A percentile compares a stretch with the other conserved stretches of the same genome.
phyloP scores from a whole-genome alignment of 352 stramenopile species.

The Globisporangium recalcitrans region DNA sequence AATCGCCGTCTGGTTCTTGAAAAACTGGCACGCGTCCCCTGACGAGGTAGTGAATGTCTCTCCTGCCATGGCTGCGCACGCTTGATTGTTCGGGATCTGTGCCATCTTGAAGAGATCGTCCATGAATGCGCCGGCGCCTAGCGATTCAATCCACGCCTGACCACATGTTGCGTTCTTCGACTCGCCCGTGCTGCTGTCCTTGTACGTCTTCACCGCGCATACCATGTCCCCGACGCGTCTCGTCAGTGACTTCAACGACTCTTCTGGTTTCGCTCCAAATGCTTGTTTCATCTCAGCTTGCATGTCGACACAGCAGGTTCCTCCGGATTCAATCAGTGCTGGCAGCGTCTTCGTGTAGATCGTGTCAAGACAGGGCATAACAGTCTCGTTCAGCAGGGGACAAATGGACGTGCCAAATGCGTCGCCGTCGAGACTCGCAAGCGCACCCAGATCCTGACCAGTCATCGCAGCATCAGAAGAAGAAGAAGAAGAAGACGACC shows the following conservation, averaged over 20 bases:
- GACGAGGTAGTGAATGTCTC: conserved; percentile 25
- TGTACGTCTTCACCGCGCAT: conserved; percentile 23
- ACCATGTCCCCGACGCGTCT: conserved; percentile 24
- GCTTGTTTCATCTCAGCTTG: conserved; percentile 19
- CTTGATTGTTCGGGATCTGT: conserved; percentile 29
- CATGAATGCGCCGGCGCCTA: conserved; percentile 19
- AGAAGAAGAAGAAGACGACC: background rate
- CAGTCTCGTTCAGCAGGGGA: conserved; percentile 25
- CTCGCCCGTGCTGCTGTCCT: conserved; percentile 3
- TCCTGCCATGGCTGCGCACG: conserved; percentile 30
- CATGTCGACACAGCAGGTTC: conserved; percentile 31
- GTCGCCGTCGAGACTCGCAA: conserved; percentile 6
- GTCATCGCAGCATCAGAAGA: background rate
- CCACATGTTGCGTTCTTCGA: conserved; percentile 26
- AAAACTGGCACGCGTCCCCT: conserved; percentile 23
- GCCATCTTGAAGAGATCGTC: conserved; percentile 24
- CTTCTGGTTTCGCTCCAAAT: conserved; percentile 22
- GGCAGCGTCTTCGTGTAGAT: conserved; percentile 24
- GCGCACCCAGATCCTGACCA: background rate
- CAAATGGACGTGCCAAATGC: conserved; percentile 22
- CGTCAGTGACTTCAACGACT: conserved; percentile 18
- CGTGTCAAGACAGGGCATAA: conserved; percentile 31
- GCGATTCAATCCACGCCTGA: conserved; percentile 12
- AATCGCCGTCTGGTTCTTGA: conserved; percentile 21
- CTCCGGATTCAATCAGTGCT: conserved; percentile 23